Base-by-base conservation (phyloP, 2,329 filamentous ascomycete genomes). In the Teratosphaeria zuluensis region DNA sequence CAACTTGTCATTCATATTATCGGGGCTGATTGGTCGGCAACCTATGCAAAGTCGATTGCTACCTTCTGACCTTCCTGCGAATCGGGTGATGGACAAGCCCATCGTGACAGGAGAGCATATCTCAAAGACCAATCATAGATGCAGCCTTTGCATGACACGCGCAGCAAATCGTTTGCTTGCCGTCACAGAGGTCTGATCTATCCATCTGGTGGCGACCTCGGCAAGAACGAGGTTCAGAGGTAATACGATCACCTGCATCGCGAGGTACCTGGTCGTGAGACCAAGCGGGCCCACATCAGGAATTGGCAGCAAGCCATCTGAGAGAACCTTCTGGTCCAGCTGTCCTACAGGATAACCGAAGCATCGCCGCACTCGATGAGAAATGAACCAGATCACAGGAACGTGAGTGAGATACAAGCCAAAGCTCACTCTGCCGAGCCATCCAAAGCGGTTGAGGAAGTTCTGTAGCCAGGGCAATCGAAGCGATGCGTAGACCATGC, bases 341-440 rank as follows among this genome's bases (percentile, higher is more conserved):
- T 42, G 2, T 42, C 14, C 35, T 68, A 28, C 12, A 46, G 48
- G 8, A 81, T 78, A 4, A 71, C 75, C 78, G 71, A 76, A 75
- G 35, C 74, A 74, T 66, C 82, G 76, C 59, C 78, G 76, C 1
- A 89, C 46, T 35, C 76, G 73, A 64, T 82, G 84, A 11, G 81
- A 81, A 19, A 80, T 64, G 1, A 77, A 77, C 64, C 83, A 56
- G 11, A 56, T 31, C 81, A 79, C 76, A 3, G 81, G 80, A 0
- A 82, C 81, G 67, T 86, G 83, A 74, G 84, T 80, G 12, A 86
- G 76, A 68, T 86, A 86, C 28, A 86, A 67, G 55, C 81, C 78
- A 66, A 83, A 86, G 56, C 81, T 84, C 63, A 85, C 80, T 66
- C 79, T 79, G 60, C 83, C 83, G 6, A 85, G 72, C 69, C 85